These are phyloP conservation scores for Fusarium piperis DNA, from an alignment of 2,329 filamentous ascomycete genomes.

Conservation along the genomic window DNA sequence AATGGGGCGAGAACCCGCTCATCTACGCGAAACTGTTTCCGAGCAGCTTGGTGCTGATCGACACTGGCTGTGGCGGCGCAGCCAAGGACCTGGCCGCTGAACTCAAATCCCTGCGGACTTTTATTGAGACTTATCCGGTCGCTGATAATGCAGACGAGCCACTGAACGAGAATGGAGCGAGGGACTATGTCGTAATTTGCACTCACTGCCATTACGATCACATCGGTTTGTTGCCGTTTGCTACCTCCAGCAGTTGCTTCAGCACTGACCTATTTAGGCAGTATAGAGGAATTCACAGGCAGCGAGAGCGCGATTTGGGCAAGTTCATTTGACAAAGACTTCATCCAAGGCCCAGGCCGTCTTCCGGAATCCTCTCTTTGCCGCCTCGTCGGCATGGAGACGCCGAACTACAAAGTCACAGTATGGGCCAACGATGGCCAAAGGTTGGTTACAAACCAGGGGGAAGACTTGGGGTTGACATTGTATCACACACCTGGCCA, in stretches of 20 bases:
- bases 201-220: slow-evolving; percentile 60
- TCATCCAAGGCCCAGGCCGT: slow-evolving; percentile 48
- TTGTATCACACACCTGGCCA: slow-evolving; percentile 58
- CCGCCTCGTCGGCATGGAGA: slow-evolving; percentile 47
- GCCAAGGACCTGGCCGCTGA: slow-evolving; percentile 38
- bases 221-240: slow-evolving; percentile 41
- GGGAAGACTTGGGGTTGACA: slow-evolving; percentile 47
- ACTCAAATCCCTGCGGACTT: slow-evolving; percentile 48
- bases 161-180: slow-evolving; percentile 49
- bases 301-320: slow-evolving; percentile 41
- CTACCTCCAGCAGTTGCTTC: not conserved
- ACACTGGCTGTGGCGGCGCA: slow-evolving; percentile 57
- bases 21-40: slow-evolving; percentile 57
- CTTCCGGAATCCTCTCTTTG: slow-evolving; percentile 53
- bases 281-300: slow-evolving; percentile 48
- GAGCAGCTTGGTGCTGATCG: slow-evolving; percentile 51
- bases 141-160: slow-evolving; percentile 45
- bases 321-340: slow-evolving; percentile 48
- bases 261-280: slow-evolving; percentile 32
- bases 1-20: slow-evolving; percentile 53
- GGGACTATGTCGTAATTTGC: slow-evolving; percentile 53
- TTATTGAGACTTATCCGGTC: slow-evolving; percentile 53
- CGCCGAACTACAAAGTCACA: slow-evolving; percentile 52
- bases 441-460: slow-evolving; percentile 36
- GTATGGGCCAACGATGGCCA: slow-evolving; percentile 53